Evolutionary conservation across 139 green algal genomes (phyloP).

Genomic region (Asterochloris erici): DNA sequence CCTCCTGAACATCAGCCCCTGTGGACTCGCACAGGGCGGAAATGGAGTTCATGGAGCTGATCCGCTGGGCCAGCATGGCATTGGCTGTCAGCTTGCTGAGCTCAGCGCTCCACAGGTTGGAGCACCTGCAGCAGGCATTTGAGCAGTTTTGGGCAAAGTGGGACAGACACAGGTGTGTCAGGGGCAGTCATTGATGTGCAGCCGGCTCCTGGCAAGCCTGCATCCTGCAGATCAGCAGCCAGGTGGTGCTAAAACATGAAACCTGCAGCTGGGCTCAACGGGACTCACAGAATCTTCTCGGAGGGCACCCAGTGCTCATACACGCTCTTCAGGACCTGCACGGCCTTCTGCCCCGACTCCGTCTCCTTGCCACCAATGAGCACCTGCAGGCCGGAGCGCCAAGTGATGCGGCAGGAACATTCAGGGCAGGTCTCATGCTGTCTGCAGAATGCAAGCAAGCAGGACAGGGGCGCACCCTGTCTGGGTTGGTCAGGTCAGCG

Average conservation of each 20-base stretch:
- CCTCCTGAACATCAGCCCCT: slow-evolving; percentile 89
- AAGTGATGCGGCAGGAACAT: not conserved
- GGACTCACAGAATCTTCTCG: slow-evolving; percentile 82
- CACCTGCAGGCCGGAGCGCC: slow-evolving; percentile 52
- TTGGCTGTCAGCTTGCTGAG: slow-evolving; percentile 98
- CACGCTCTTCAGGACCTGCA: slow-evolving; percentile 74
- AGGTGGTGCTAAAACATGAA: too few species aligned
- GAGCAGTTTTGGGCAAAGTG: too few species aligned
- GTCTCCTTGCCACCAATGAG: slow-evolving; percentile 87
- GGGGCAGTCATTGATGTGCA: too few species aligned
- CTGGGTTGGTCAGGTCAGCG: slow-evolving; percentile 75
- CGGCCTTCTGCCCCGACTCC: slow-evolving; percentile 61
- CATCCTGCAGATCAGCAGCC: too few species aligned
- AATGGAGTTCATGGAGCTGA: slow-evolving; percentile 99
- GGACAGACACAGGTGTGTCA: too few species aligned
- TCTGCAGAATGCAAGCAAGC: not conserved
- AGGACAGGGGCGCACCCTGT: slow-evolving; percentile 47
- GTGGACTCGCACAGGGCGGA: slow-evolving; percentile 97
- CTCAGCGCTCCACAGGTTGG: slow-evolving; percentile 98
- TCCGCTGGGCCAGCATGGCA: slow-evolving; percentile 97
- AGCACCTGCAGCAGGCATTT: not conserved
- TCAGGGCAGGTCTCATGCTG: not conserved
- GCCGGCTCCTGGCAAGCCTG: too few species aligned
- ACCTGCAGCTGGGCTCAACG: too few species aligned
- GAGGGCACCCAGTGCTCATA: slow-evolving; percentile 96